Conservation (phyloP, 306 rosid genomes). For the Cercis canadensis region DNA sequence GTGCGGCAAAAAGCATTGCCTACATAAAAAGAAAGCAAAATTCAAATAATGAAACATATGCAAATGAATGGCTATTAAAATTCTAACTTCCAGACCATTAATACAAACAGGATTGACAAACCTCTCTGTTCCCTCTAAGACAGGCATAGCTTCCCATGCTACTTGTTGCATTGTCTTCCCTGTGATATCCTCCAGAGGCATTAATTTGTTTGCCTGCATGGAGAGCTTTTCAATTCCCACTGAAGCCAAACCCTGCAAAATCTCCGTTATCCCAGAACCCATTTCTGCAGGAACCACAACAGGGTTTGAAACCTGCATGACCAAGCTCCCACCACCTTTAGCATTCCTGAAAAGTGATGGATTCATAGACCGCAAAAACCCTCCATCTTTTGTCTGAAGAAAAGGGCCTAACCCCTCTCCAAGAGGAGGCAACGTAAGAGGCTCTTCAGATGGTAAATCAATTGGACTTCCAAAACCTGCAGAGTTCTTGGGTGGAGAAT, state of each 20-base stretch:
- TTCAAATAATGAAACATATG: constrained; percentile 27
- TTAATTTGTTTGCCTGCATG: constrained; percentile 83
- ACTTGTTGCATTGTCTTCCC: constrained; percentile 93
- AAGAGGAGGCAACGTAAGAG: constrained; percentile 69
- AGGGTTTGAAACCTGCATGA: constrained; percentile 91
- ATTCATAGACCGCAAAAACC: constrained; percentile 80
- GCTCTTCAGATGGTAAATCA: constrained; percentile 57
- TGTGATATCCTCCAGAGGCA: constrained; percentile 92
- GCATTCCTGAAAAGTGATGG: constrained; percentile 71
- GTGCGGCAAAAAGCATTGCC: constrained; percentile 59
- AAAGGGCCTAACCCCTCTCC: constrained; percentile 84
- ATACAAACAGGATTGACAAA: constrained; percentile 43
- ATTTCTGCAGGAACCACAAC: constrained; percentile 91
- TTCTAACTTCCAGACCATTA: constrained; percentile 6
- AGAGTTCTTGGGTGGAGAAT: constrained; percentile 67
- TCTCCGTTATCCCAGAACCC: constrained; percentile 88
- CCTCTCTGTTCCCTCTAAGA: constrained; percentile 67
- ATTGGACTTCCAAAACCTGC: constrained; percentile 76
- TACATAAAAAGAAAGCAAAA: constrained; percentile 41
- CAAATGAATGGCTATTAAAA: constrained; percentile 3
- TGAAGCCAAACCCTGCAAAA: constrained; percentile 76
- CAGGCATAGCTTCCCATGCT: constrained; percentile 78
- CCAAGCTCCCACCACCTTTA: constrained; percentile 70
- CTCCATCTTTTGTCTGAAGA: constrained; percentile 84
- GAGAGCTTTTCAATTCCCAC: constrained; percentile 95